Conservation (phyloP, 805 yeast genomes). For the Brettanomyces naardenensis region DNA sequence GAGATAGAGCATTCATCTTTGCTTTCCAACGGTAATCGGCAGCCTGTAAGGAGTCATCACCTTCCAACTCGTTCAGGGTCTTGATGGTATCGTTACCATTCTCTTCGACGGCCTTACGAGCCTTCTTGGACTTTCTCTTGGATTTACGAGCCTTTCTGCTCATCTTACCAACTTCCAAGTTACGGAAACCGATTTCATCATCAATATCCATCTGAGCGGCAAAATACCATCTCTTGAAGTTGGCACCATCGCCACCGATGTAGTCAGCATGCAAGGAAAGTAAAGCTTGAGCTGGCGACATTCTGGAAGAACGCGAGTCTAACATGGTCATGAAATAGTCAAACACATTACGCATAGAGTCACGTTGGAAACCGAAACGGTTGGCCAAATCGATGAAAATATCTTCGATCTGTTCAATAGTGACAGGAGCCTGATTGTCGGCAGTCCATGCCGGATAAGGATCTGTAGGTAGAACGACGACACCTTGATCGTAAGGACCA, state of each 20-base stretch:
- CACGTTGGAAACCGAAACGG: slow-evolving; percentile 87
- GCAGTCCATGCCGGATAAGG: slow-evolving; percentile 99
- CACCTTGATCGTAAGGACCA: slow-evolving; percentile 33
- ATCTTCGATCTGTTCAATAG: slow-evolving; percentile 81
- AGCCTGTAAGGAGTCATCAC: slow-evolving; percentile 80
- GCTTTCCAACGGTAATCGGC: slow-evolving; percentile 81
- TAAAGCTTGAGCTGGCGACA: slow-evolving; percentile 84
- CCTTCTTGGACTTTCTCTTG: slow-evolving; percentile 72
- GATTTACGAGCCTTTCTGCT: slow-evolving; percentile 78
- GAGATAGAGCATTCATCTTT: slow-evolving; percentile 61
- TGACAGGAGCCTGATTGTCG: slow-evolving; percentile 82
- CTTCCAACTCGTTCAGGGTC: slow-evolving; percentile 58
- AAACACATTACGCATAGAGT: slow-evolving; percentile 85
- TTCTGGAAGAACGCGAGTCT: slow-evolving; percentile 79
- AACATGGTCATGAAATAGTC: slow-evolving; percentile 80
- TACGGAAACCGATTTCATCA: slow-evolving; percentile 76
- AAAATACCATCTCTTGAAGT: slow-evolving; percentile 82
- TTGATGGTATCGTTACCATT: slow-evolving; percentile 55
- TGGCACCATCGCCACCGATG: slow-evolving; percentile 82
- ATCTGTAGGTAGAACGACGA: slow-evolving; percentile 71
- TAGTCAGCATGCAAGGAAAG: slow-evolving; percentile 79
- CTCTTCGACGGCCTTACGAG: slow-evolving; percentile 60
- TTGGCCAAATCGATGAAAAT: slow-evolving; percentile 76
- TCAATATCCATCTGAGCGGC: slow-evolving; percentile 85
- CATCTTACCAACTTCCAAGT: slow-evolving; percentile 69